Conservation (phyloP, 768 basidiomycete species). For the Mycena belliarum region DNA sequence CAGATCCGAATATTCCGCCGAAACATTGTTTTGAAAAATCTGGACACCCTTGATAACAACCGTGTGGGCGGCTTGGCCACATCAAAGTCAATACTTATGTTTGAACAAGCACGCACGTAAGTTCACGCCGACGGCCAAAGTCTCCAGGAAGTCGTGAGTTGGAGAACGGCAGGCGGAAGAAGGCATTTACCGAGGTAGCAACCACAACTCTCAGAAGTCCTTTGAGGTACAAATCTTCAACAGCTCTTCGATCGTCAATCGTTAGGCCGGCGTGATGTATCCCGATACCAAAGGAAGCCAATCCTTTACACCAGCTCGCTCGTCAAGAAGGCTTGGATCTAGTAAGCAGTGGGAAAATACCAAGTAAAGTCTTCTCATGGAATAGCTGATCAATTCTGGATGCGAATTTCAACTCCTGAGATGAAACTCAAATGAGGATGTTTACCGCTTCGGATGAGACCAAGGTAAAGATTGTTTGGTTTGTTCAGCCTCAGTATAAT, state of each 20-base stretch:
- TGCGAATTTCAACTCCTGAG: not conserved
- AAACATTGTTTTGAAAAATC: constrained; percentile 67
- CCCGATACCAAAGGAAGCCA: constrained; percentile 77
- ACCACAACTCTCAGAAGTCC: constrained; percentile 68
- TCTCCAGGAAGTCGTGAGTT: constrained; percentile 55
- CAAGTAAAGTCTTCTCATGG: constrained; percentile 65
- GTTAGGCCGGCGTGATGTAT: constrained; percentile 90
- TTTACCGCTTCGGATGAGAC: constrained; percentile 58
- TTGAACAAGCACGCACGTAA: constrained; percentile 60
- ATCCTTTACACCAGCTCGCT: constrained; percentile 41
- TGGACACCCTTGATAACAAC: constrained; percentile 93
- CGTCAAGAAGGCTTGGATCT: constrained; percentile 19
- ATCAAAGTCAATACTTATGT: not conserved
- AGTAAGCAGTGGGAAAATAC: constrained; percentile 30
- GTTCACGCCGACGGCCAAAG: constrained; percentile 95
- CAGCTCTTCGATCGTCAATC: constrained; percentile 67
- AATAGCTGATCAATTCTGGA: constrained; percentile 58
- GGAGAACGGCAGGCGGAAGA: not conserved
- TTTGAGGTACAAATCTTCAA: constrained; percentile 73
- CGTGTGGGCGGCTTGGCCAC: constrained; percentile 91
- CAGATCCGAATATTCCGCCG: constrained; percentile 85
- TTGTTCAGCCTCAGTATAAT: constrained; percentile 60
- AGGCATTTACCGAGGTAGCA: constrained; percentile 73
- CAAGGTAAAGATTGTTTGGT: constrained; percentile 62
- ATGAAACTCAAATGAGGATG: constrained; percentile 4